Conservation (phyloP, 805 yeast genomes). For the Phaffomyces antillensis region DNA sequence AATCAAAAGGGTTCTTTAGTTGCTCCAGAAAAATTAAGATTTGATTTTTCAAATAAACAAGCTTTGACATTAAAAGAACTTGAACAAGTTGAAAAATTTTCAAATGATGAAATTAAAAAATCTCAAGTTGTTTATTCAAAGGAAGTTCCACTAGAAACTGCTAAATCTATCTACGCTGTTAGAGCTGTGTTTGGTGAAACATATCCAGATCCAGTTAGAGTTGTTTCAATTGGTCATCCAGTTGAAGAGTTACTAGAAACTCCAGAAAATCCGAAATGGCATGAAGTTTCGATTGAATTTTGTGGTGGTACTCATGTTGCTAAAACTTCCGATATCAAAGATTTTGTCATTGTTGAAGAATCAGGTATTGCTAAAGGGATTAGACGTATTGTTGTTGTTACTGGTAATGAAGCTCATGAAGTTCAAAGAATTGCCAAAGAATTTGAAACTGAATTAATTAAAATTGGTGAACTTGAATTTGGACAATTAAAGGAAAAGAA, state of each 20-base stretch:
- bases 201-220: slow-evolving; percentile 98
- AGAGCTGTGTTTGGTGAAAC: slow-evolving; percentile 99
- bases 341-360: slow-evolving; percentile 85
- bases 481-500: slow-evolving; percentile 74
- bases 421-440: slow-evolving; percentile 81
- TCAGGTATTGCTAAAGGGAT: slow-evolving; percentile 98
- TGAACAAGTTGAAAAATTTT: slow-evolving; percentile 65
- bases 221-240: slow-evolving; percentile 89
- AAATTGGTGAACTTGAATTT: slow-evolving; percentile 56
- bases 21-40: slow-evolving; percentile 90
- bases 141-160: slow-evolving; percentile 70
- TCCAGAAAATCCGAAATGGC: slow-evolving; percentile 75
- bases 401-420: slow-evolving; percentile 84
- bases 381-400: slow-evolving; percentile 95
- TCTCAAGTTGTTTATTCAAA: slow-evolving; percentile 72
- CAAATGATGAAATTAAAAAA: slow-evolving; percentile 62
- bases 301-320: slow-evolving; percentile 99
- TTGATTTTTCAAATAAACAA: slow-evolving; percentile 92
- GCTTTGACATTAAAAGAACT: slow-evolving; percentile 70
- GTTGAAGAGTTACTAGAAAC: slow-evolving; percentile 71
- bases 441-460: slow-evolving; percentile 53
- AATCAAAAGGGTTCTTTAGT: slow-evolving; percentile 97
- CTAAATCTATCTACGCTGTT: slow-evolving; percentile 71
- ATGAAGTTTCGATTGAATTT: slow-evolving; percentile 76
- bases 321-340: slow-evolving; percentile 89